Conservation (phyloP, 2,329 filamentous ascomycete genomes). For the Arthrocladium fulminans region DNA sequence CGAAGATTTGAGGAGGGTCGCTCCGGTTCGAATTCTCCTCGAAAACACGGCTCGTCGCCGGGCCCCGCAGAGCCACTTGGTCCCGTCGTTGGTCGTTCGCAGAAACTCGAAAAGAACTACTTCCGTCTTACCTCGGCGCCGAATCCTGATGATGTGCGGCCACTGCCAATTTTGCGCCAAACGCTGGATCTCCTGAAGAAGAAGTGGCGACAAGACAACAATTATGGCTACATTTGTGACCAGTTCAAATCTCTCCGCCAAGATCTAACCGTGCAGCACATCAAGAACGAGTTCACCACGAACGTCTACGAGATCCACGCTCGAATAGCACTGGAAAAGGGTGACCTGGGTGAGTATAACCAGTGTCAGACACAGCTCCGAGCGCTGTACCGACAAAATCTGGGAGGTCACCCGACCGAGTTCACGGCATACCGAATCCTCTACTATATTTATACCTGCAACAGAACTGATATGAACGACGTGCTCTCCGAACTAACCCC, state of each 20-base stretch:
- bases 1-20: conserved; percentile 65
- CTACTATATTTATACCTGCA: conserved; percentile 98
- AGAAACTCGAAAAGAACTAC: conserved; percentile 83
- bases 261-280: conserved; percentile 94
- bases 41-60: conserved; percentile 33
- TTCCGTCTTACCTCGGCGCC: conserved; percentile 87
- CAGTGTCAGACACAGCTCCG: conserved; percentile 98
- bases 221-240: conserved; percentile 96
- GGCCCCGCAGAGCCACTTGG: conserved; percentile 42
- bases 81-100: conserved; percentile 77
- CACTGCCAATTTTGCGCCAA: conserved; percentile 67
- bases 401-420: conserved; percentile 84
- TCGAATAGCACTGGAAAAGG: conserved; percentile 93
- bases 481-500: conserved; percentile 96
- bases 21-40: conserved; percentile 33
- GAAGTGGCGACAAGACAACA: conserved; percentile 88
- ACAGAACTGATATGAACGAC: conserved; percentile 96
- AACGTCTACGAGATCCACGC: conserved; percentile 96
- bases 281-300: conserved; percentile 94
- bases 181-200: conserved; percentile 82
- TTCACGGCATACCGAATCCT: conserved; percentile 99
- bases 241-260: conserved; percentile 98
- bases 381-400: conserved; percentile 75
- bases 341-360: conserved; percentile 99
- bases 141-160: conserved; percentile 79